Base-by-base conservation (phyloP, 2,329 filamentous ascomycete genomes). In the Claviceps sorghi region DNA sequence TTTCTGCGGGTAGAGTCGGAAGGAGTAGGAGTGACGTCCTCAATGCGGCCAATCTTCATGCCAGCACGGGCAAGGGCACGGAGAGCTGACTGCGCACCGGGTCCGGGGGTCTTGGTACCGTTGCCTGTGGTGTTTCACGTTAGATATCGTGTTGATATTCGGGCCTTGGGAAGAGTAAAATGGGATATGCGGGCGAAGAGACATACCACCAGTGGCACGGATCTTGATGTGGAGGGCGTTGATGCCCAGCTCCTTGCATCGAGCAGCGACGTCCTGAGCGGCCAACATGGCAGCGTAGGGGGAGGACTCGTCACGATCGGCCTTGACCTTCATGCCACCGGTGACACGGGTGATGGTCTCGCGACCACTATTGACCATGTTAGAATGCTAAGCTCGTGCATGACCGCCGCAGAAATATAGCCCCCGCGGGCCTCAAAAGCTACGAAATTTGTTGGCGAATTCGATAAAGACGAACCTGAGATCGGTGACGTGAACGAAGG, bases 271-370 rank as follows among this genome's bases (percentile, higher is more conserved):
- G 73, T 95, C 90, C 82, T 98, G 93, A 62, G 93, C 93, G 77
- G 93, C 93, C 87, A 98, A 90, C 93, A 98, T 98, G 77, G 93
- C 93, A 69, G 93, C 93, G 82, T 98, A 98, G 67, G 93, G 93
- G 64, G 93, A 97, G 68, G 91, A 97, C 82, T 98, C 93, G 79
- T 98, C 93, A 82, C 93, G 91, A 72, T 98, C 90, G 75, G 90
- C 90, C 86, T 98, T 98, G 83, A 98, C 93, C 83, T 98, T 98
- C 93, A 98, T 98, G 72, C 94, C 94, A 79, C 94, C 93, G 68
- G 94, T 98, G 65, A 98, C 91, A 88, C 93, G 90, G 83, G 83
- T 88, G 80, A 98, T 96, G 78, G 94, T 98, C 86, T 98, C 93
- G 77, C 93, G 93, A 78, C 93, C 93, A 78, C 88, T 94, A 79